Conservation (phyloP, 1,139 yeast genomes). For the Kluyveromyces sp. region DNA sequence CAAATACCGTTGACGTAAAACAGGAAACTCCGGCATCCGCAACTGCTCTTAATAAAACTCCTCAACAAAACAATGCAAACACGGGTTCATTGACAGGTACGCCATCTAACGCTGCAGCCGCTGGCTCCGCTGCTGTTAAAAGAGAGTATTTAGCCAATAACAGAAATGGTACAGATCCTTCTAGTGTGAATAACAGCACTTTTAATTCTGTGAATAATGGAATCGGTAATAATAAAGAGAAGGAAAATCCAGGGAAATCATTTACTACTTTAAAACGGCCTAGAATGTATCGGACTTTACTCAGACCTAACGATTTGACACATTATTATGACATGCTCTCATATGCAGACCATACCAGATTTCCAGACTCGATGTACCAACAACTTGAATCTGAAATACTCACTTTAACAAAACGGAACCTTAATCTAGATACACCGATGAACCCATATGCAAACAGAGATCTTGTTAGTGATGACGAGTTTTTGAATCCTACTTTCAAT, state of each 20-base stretch:
- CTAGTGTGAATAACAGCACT: background rate
- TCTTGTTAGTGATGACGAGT: conserved; percentile 40
- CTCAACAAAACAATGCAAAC: background rate
- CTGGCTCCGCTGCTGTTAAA: too few species aligned
- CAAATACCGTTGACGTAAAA: conserved; percentile 33
- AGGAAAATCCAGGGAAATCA: conserved; percentile 6
- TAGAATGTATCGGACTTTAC: conserved; percentile 63
- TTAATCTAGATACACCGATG: conserved; percentile 65
- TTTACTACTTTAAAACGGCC: conserved; percentile 39
- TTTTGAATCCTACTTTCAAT: conserved; percentile 40
- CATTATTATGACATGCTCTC: conserved; percentile 78
- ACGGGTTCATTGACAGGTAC: background rate
- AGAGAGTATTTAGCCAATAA: too few species aligned
- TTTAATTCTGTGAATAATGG: background rate
- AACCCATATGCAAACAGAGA: conserved; percentile 51
- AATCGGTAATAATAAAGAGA: conserved; percentile 6
- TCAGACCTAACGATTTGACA: conserved; percentile 74
- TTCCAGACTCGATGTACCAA: conserved; percentile 49
- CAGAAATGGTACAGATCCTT: too few species aligned
- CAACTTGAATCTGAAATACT: conserved; percentile 76
- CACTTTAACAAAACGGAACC: conserved; percentile 65
- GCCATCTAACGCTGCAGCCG: background rate
- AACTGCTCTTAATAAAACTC: background rate
- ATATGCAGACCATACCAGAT: conserved; percentile 73
- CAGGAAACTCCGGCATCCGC: conserved; percentile 5